Conservation (phyloP, 78 protist species). For the Pelomyxa schiedti region DNA sequence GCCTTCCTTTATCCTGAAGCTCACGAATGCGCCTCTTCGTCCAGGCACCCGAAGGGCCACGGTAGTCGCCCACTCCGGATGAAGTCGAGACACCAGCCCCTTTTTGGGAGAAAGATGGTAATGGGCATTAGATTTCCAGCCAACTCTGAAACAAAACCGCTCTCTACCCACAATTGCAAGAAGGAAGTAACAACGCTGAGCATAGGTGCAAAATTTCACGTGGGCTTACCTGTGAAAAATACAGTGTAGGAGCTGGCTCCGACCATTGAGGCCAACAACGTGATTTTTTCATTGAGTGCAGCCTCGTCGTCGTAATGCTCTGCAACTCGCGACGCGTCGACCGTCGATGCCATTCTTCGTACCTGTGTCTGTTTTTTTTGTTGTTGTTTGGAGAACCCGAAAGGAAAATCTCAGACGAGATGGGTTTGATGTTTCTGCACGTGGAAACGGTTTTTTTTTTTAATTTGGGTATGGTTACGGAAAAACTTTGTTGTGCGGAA, state of each 20-base stretch:
- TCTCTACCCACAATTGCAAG: too few relatives aligned
- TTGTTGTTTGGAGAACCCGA: too few relatives aligned
- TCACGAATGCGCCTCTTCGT: not conserved
- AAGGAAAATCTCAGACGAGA: too few relatives aligned
- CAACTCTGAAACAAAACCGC: too few relatives aligned
- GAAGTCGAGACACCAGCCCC: constrained; percentile 7
- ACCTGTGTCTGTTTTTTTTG: too few relatives aligned
- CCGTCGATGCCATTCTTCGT: constrained; percentile 18
- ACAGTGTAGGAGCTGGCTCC: not conserved
- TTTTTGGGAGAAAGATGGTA: too few relatives aligned
- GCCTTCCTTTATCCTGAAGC: not conserved
- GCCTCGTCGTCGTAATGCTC: not conserved
- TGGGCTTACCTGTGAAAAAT: not conserved
- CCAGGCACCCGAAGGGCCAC: constrained; percentile 11
- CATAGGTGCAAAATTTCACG: not conserved
- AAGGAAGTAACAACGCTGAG: not conserved
- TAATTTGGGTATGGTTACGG: too few relatives aligned
- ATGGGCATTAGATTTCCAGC: too few relatives aligned
- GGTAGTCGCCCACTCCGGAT: not conserved
- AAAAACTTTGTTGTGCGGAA: too few relatives aligned
- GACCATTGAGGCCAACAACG: not conserved
- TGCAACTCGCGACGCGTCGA: not conserved
- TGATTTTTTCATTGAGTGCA: not conserved
- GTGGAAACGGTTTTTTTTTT: too few relatives aligned
- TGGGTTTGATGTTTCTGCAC: too few relatives aligned